Evolutionary conservation across 129 eudicot genomes (phyloP).

Genomic region (Silybum marianum): DNA sequence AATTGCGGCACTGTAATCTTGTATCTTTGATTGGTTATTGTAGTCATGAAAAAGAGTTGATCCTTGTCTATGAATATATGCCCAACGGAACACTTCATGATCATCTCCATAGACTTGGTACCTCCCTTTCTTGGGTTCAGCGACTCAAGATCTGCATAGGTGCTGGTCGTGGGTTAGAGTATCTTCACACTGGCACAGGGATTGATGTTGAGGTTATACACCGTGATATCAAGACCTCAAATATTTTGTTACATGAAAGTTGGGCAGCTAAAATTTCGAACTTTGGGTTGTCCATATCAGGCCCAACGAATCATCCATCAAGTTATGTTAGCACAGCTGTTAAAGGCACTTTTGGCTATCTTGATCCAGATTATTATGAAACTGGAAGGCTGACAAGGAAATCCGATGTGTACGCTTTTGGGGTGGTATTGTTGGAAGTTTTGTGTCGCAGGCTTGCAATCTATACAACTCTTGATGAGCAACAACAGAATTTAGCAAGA

Average conservation of each 20-base stretch:
- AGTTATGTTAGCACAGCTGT: constrained; percentile 23
- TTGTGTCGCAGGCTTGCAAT: constrained; percentile 46
- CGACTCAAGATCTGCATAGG: constrained; percentile 40
- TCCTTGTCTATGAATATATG: constrained; percentile 34
- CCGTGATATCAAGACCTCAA: constrained; percentile 31
- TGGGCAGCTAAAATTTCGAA: constrained; percentile 33
- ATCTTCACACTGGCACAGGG: constrained; percentile 27
- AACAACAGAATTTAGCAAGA: constrained; percentile 21
- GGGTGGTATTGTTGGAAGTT: constrained; percentile 44
- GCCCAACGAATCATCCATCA: constrained; percentile 13
- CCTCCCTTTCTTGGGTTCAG: constrained; percentile 28
- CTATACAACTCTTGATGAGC: constrained; percentile 34
- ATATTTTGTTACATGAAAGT: constrained; percentile 22
- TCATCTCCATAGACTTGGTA: constrained; percentile 21
- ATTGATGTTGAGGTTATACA: constrained; percentile 24
- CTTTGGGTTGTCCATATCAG: constrained; percentile 32
- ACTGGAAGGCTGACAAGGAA: constrained; percentile 31
- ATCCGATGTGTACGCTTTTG: constrained; percentile 46
- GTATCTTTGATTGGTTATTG: constrained; percentile 35
- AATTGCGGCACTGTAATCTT: constrained; percentile 23
- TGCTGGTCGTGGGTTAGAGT: constrained; percentile 27
- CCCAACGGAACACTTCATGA: constrained; percentile 25
- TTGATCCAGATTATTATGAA: constrained; percentile 26
- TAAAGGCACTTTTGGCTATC: constrained; percentile 37
- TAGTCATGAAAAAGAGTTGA: constrained; percentile 13